phyloP scores from a whole-genome alignment of 1,284 basidiomycete species.

The Vanrija pseudolonga region DNA sequence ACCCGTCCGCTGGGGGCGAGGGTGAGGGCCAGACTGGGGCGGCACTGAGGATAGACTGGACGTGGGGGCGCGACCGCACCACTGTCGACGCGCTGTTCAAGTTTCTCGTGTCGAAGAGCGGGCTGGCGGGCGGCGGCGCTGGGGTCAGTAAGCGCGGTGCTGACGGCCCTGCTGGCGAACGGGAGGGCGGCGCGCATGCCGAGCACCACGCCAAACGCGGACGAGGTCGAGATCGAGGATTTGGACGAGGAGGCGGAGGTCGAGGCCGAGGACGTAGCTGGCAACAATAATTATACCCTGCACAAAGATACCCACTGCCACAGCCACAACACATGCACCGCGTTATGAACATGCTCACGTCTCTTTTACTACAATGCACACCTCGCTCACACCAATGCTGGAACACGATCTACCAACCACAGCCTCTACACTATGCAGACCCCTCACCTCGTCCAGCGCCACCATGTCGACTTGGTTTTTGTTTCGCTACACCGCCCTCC shows the following conservation, averaged over 20 bases:
- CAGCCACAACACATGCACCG: not conserved
- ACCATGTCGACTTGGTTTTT: not conserved
- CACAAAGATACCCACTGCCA: not conserved
- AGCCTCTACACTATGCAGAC: not conserved
- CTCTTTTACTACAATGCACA: constrained; percentile 18
- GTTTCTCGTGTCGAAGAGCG: constrained; percentile 55
- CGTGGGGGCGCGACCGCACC: constrained; percentile 58
- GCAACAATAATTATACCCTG: not conserved
- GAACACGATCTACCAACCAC: not conserved
- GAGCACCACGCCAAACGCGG: not conserved
- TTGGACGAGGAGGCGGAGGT: not conserved
- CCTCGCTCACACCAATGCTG: constrained; percentile 5
- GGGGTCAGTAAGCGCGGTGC: constrained; percentile 1
- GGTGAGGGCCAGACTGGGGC: not conserved
- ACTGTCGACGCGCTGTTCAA: constrained; percentile 67
- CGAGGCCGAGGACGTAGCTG: not conserved
- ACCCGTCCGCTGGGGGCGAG: constrained; percentile 1
- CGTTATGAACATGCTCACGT: constrained; percentile 11
- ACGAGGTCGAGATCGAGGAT: not conserved
- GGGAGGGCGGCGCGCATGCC: not conserved
- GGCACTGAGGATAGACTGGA: constrained; percentile 59
- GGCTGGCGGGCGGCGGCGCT: constrained; percentile 8
- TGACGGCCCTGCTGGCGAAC: not conserved
- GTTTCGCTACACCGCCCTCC: not conserved
- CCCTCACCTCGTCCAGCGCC: not conserved